Evolutionary conservation across 2,329 filamentous ascomycete genomes (phyloP).

Genomic region (Cytospora mali): DNA sequence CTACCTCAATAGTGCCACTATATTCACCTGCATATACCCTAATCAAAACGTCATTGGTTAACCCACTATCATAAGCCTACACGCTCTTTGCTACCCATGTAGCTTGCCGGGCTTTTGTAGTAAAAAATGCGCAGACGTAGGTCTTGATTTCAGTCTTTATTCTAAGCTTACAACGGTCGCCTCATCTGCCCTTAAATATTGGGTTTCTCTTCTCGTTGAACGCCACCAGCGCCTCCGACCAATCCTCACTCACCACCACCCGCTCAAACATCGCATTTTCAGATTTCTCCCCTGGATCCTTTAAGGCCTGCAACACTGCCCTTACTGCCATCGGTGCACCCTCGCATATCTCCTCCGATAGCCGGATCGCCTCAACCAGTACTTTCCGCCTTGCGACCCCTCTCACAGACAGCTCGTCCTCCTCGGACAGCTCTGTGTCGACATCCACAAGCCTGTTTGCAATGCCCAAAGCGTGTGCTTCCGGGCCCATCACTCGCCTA

Average conservation of each 20-base stretch:
- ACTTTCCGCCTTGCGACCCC: conserved; percentile 66
- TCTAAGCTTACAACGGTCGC: background rate
- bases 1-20: too few species aligned
- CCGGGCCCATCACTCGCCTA: conserved; percentile 74
- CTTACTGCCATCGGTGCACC: conserved; percentile 77
- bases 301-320: conserved; percentile 78
- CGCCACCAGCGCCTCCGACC: conserved; percentile 82
- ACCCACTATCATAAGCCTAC: too few species aligned
- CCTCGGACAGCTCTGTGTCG: conserved; percentile 48
- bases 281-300: conserved; percentile 68
- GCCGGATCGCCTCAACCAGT: conserved; percentile 72
- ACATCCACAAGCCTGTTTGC: conserved; percentile 89
- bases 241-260: conserved; percentile 82
- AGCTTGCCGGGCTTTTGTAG: background rate
- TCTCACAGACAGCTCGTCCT: conserved; percentile 44
- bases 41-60: too few species aligned
- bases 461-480: conserved; percentile 89
- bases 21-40: too few species aligned
- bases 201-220: conserved; percentile 70
- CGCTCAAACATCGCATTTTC: conserved; percentile 86
- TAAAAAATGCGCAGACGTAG: background rate
- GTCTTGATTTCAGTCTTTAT: background rate
- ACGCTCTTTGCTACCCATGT: background rate
- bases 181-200: conserved; percentile 54
- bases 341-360: conserved; percentile 86